Conservation (phyloP, 495 filamentous ascomycete genomes). For the Penicillium egyptiacum region DNA sequence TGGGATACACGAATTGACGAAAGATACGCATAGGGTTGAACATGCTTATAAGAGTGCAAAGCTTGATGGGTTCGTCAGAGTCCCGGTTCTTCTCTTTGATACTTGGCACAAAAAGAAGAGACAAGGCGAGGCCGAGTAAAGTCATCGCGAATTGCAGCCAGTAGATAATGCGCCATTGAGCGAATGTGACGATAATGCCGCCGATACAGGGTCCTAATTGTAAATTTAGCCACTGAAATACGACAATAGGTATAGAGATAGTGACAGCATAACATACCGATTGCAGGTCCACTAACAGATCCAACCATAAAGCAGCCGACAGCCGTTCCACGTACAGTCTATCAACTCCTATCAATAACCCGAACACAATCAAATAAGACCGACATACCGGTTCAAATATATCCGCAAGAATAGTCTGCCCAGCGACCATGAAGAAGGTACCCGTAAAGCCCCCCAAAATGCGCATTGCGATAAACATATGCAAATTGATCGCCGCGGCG, state of each 20-base stretch:
- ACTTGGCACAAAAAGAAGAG: slow-evolving; percentile 42
- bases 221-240: not conserved
- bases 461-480: slow-evolving; percentile 44
- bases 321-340: slow-evolving; percentile 57
- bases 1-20: slow-evolving; percentile 39
- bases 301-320: slow-evolving; percentile 56
- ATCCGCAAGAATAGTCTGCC: slow-evolving; percentile 49
- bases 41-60: slow-evolving; percentile 22
- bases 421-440: slow-evolving; percentile 49
- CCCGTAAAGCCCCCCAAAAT: slow-evolving; percentile 45
- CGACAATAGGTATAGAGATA: not conserved
- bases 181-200: slow-evolving; percentile 57
- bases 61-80: not conserved
- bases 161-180: slow-evolving; percentile 57
- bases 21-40: slow-evolving; percentile 46
- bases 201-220: slow-evolving; percentile 45
- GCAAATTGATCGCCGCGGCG: slow-evolving; percentile 35
- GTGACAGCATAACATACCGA: slow-evolving; percentile 42
- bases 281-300: slow-evolving; percentile 54
- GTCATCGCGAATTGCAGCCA: slow-evolving; percentile 58
- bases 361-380: slow-evolving; percentile 2
- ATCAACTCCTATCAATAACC: slow-evolving; percentile 7
- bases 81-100: slow-evolving; percentile 23
- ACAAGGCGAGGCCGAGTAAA: slow-evolving; percentile 39
- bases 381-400: slow-evolving; percentile 47